Percentiles rank a stretch among this genome's conserved stretches.
These are phyloP conservation scores for Yamadazyma ubonensis DNA, from an alignment of 805 yeast species.

Conservation along the genomic window DNA sequence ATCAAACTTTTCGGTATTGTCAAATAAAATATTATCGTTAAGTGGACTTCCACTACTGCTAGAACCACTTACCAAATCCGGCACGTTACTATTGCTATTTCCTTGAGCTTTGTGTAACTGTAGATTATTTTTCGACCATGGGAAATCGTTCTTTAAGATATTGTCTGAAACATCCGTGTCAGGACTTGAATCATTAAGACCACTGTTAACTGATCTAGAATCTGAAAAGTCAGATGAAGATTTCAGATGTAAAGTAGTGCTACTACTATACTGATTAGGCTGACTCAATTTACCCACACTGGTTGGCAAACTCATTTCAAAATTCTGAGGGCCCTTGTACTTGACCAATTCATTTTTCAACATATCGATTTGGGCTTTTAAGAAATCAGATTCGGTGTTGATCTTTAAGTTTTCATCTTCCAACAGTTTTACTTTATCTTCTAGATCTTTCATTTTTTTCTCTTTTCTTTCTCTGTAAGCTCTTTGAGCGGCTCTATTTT, in stretches of 20 bases:
- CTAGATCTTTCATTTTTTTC: slow-evolving; percentile 78
- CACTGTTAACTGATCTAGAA: slow-evolving; percentile 13
- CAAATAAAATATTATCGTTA: slow-evolving; percentile 34
- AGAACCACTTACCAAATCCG: slow-evolving; percentile 38
- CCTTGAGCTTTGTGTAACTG: background rate
- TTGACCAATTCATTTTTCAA: slow-evolving; percentile 68
- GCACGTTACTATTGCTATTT: slow-evolving; percentile 17
- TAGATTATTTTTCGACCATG: slow-evolving; percentile 11
- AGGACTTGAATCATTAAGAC: slow-evolving; percentile 16
- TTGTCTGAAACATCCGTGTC: slow-evolving; percentile 15
- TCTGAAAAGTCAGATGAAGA: slow-evolving; percentile 12
- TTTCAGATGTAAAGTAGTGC: slow-evolving; percentile 17
- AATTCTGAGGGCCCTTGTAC: slow-evolving; percentile 44
- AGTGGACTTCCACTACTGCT: slow-evolving; percentile 39
- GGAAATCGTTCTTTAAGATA: slow-evolving; percentile 9
- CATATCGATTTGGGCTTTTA: slow-evolving; percentile 73
- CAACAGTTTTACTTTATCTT: slow-evolving; percentile 67
- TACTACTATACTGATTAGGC: slow-evolving; percentile 10
- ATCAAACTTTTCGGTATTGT: slow-evolving; percentile 48
- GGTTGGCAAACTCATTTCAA: slow-evolving; percentile 30
- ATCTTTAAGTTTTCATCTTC: slow-evolving; percentile 72
- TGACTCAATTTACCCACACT: slow-evolving; percentile 28
- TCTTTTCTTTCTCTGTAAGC: slow-evolving; percentile 96
- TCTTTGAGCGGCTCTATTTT: slow-evolving; percentile 97
- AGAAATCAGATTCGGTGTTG: slow-evolving; percentile 66